Percentiles rank a stretch among this genome's conserved stretches.
Evolutionary conservation across 208 protist species (phyloP).

Genomic region (Trichomonas gallinae): DNA sequence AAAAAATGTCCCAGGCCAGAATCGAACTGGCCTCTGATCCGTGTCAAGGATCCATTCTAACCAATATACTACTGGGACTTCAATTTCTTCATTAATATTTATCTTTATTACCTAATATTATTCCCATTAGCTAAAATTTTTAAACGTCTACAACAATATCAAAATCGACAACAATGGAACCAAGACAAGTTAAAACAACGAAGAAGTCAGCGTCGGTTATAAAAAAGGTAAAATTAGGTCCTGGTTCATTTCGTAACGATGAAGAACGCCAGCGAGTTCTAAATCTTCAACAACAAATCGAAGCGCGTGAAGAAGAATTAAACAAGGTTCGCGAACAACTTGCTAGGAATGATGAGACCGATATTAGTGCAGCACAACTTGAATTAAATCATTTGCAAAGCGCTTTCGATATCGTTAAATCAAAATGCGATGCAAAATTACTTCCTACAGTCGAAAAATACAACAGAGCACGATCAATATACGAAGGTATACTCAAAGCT

Average conservation of each 20-base stretch:
- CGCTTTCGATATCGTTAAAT: background rate
- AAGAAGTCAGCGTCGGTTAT: background rate
- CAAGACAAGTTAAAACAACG: background rate
- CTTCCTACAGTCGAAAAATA: background rate
- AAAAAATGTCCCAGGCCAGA: slow-evolving; percentile 40
- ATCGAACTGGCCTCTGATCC: no score
- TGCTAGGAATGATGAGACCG: background rate
- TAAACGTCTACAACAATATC: background rate
- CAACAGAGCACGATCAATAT: background rate
- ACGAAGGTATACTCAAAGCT: background rate
- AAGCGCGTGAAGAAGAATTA: background rate
- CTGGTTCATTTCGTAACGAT: background rate
- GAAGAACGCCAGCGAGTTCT: background rate
- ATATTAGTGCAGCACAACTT: background rate
- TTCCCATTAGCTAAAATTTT: background rate
- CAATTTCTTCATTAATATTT: background rate
- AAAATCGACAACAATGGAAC: background rate
- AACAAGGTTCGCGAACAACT: background rate
- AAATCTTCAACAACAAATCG: background rate
- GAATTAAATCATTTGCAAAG: background rate
- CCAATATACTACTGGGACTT: background rate
- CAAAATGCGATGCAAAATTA: background rate
- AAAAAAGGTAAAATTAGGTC: background rate
- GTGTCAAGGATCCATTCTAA: no score
- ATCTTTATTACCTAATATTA: background rate